Base-by-base conservation (phyloP, 495 filamentous ascomycete species). In the Halenospora varia region DNA sequence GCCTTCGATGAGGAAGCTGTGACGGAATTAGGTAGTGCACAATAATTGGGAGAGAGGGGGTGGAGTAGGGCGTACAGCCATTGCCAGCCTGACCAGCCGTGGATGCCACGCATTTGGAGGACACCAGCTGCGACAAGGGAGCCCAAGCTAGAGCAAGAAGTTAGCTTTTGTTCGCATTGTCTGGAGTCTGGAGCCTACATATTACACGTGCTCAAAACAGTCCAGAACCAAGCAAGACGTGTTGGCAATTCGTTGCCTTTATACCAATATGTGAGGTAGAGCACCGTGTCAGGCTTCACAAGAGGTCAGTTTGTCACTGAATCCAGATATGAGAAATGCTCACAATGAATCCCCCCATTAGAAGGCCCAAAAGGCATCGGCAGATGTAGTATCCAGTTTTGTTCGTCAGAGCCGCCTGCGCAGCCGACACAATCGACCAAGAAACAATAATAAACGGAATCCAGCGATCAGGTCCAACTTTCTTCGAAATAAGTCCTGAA, bases 251-350 rank as follows among this genome's bases (percentile, higher is more conserved):
- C 87, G 41, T 80, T 78, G 48, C 82, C 82, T 55, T 79, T 89
- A 68, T 86, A 89, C 72, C 87, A 93, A 71, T 90, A 92, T 0
- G 84, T 87, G 2, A 92, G 77, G 65, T 89, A 92, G 0, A 92
- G 57, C 4, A 77, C 68, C 1, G 72, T 70, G 55, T 79, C 75
- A 0, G 76, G 70, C n/a, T n/a, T n/a, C n/a, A n/a, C n/a, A n/a
- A n/a, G n/a, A n/a, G n/a, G n/a, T n/a, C n/a, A n/a, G n/a, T n/a
- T n/a, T n/a, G n/a, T n/a, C n/a, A n/a, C n/a, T n/a, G n/a, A n/a
- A n/a, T n/a, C n/a, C n/a, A n/a, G n/a, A n/a, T n/a, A n/a, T n/a
- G n/a, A n/a, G n/a, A n/a, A n/a, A n/a, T n/a, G n/a, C n/a, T n/a
- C n/a, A n/a, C n/a, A 50, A 81, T 78, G 44, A 60, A 90, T 15